These are phyloP conservation scores for Serendipita sp. DNA, from an alignment of 768 basidiomycete species.

Conservation along the genomic window DNA sequence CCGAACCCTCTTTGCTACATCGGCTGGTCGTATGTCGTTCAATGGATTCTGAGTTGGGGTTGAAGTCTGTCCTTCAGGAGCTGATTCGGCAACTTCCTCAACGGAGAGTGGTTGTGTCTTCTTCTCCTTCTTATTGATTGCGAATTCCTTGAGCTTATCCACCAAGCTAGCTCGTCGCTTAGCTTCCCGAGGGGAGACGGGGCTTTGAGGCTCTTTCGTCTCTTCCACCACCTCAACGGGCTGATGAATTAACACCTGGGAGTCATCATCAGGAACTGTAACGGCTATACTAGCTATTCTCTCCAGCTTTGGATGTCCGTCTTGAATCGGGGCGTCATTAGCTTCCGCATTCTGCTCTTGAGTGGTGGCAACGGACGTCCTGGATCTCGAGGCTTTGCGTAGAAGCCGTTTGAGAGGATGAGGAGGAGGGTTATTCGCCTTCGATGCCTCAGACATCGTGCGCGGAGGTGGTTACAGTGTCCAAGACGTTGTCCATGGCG, in stretches of 20 bases:
- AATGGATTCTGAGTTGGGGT: neutral
- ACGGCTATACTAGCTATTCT: neutral
- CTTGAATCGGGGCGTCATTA: neutral
- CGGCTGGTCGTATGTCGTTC: neutral
- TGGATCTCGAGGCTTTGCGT: neutral
- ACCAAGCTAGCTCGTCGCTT: slow-evolving; percentile 4
- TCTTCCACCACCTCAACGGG: neutral
- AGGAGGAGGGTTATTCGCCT: neutral
- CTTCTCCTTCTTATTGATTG: neutral
- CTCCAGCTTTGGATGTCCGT: neutral
- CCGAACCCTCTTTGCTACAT: slow-evolving; percentile 2
- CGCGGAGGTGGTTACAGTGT: neutral
- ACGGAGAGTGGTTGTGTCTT: neutral
- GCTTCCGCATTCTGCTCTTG: neutral
- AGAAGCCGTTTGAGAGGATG: neutral
- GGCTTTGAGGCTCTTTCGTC: neutral
- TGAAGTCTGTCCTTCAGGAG: neutral
- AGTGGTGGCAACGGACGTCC: neutral
- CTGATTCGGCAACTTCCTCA: neutral
- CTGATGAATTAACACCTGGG: neutral
- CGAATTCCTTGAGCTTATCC: neutral
- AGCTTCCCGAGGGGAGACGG: neutral
- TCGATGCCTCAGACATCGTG: neutral
- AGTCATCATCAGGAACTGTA: neutral
- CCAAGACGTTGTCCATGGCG: neutral